Evolutionary conservation across 495 filamentous ascomycete genomes (phyloP), one percentile per base, ranked within the genome.

Genomic region (Tuber microsphaerosporum): DNA sequence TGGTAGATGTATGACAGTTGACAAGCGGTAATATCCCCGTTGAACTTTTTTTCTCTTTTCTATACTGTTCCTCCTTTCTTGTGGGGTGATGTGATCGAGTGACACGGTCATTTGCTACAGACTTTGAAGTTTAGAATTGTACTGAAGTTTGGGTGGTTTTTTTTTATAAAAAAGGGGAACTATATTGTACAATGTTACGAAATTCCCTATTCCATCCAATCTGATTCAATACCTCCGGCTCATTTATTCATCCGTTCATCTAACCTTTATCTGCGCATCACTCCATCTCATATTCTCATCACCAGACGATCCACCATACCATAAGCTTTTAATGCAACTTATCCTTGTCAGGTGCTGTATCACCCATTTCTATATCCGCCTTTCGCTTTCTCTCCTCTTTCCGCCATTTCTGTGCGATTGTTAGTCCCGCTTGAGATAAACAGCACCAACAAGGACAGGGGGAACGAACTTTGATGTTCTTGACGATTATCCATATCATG

Each of bases 401-500:
- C 26, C 56, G 56, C 56, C 56, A 65, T 19, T 65, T 65, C 56
- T 65, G 4, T 65, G 26, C 56, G 26, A 26, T 34, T 8, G 56
- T 65, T 65, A 65, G 56, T 2, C 31, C 56, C 56, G 26, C 31
- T 65, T 65, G 26, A 65, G 14, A 7, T 16, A 65, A 65, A 65
- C 16, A 31, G 26, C 51, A 65, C 26, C 1, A 26, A 14, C n/a
- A 65, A 14, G 26, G 56, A 6, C 3, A 65, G 14, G 26, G 12
- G 56, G 26, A 65, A 79, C 77, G 22, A 72, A 79, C 76, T 19
- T 37, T 81, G 43, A 74, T 78, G 37, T 80, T 31, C 70, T 84
- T 84, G 61, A 81, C 81, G 20, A 72, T 75, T 26, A 84, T 76
- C 83, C 83, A 84, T 22, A 75, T 75, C 0, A 48, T 17, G 8